Evolutionary conservation across 805 yeast genomes (phyloP).

Genomic region (Saccharomycopsis sp.): DNA sequence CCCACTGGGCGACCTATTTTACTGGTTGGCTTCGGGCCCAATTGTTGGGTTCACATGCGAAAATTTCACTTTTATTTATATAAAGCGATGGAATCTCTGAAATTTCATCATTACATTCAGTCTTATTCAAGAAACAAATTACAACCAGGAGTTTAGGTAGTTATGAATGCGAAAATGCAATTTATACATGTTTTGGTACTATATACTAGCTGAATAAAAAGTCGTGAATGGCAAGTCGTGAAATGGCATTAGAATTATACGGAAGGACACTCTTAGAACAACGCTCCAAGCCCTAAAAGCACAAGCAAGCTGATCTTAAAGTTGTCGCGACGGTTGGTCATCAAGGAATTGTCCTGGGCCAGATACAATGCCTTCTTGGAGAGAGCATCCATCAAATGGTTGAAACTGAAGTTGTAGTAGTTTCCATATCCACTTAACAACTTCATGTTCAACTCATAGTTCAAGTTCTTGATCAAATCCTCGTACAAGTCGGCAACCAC

Average conservation of each 20-base stretch:
- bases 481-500: slow-evolving; percentile 17
- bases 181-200: neutral
- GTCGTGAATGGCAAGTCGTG: too few species aligned
- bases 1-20: neutral
- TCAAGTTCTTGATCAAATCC: slow-evolving; percentile 14
- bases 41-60: neutral
- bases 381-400: slow-evolving; percentile 14
- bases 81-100: too few species aligned
- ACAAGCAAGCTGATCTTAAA: slow-evolving; percentile 12
- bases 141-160: too few species aligned
- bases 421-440: slow-evolving; percentile 3
- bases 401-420: slow-evolving; percentile 7
- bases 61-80: too few species aligned
- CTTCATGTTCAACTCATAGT: slow-evolving; percentile 15
- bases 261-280: slow-evolving; percentile 3
- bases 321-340: slow-evolving; percentile 8
- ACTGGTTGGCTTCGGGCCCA: neutral
- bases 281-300: slow-evolving; percentile 14
- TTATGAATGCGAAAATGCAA: neutral
- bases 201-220: neutral
- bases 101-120: too few species aligned
- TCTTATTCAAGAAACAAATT: too few species aligned
- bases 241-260: neutral
- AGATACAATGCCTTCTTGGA: neutral
- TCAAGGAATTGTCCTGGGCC: neutral